Evolutionary conservation across 768 basidiomycete species (phyloP).

Genomic region (Phaffia tasmanica): DNA sequence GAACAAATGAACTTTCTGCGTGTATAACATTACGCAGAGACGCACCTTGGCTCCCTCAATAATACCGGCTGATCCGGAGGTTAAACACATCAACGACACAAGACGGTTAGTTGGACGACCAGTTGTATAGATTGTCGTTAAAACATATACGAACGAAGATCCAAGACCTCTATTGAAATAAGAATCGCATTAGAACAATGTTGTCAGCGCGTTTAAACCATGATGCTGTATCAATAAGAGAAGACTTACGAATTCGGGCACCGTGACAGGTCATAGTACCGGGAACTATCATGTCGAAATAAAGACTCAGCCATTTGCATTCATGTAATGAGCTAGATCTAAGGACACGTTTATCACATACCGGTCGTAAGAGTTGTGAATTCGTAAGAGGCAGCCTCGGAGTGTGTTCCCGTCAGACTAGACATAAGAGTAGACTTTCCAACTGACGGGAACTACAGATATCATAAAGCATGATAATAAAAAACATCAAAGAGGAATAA

Average conservation of each 20-base stretch:
- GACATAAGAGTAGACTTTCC: constrained; percentile 82
- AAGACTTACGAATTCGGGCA: constrained; percentile 19
- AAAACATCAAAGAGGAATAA: background rate
- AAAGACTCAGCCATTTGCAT: constrained; percentile 33
- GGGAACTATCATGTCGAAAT: constrained; percentile 9
- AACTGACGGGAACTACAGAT: constrained; percentile 24
- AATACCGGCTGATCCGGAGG: constrained; percentile 59
- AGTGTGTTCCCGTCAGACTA: constrained; percentile 90
- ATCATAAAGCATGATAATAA: background rate
- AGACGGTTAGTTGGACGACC: background rate
- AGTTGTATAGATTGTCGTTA: background rate
- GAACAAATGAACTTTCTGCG: too few species aligned
- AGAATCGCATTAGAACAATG: background rate
- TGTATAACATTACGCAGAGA: background rate
- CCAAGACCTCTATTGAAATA: constrained; percentile 25
- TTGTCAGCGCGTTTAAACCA: too few species aligned
- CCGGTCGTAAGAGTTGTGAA: constrained; percentile 95
- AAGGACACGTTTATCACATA: constrained; percentile 79
- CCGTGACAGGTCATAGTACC: constrained; percentile 23
- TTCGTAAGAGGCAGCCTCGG: constrained; percentile 89
- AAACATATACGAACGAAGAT: constrained; percentile 27
- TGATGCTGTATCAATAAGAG: too few species aligned
- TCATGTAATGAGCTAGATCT: constrained; percentile 85
- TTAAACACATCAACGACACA: constrained; percentile 20
- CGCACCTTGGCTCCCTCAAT: constrained; percentile 78